These are phyloP conservation scores for Eimeria falciformis DNA, from an alignment of 169 alveolate species.

Conservation along the genomic window DNA sequence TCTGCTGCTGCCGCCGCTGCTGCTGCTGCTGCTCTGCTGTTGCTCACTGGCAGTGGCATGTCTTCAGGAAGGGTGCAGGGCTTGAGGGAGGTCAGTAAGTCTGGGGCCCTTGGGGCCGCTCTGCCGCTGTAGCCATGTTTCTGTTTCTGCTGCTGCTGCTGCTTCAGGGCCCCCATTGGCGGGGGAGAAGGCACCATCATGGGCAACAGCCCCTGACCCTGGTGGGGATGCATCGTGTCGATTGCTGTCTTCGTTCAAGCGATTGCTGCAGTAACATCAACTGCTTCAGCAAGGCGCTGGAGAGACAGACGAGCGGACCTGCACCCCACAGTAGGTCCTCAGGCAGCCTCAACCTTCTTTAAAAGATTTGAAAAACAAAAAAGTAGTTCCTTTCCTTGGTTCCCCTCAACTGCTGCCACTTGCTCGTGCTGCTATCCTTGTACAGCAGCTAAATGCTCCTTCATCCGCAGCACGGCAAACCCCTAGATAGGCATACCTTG, in stretches of 20 bases:
- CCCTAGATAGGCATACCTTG: too few relatives aligned
- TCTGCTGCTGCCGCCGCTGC: conserved; percentile 42
- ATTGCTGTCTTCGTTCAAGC: neutral
- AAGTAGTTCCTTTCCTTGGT: too few relatives aligned
- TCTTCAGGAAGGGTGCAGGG: conserved; percentile 57
- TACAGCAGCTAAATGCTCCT: too few relatives aligned
- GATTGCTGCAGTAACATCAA: too few relatives aligned
- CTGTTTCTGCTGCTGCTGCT: conserved; percentile 18
- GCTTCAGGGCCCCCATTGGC: conserved; percentile 1
- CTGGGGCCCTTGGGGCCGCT: conserved; percentile 21
- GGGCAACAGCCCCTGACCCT: conserved; percentile 1
- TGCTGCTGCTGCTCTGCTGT: conserved; percentile 68
- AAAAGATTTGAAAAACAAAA: too few relatives aligned
- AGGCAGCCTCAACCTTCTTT: too few relatives aligned
- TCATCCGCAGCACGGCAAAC: too few relatives aligned
- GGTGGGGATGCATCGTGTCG: conserved; percentile 37
- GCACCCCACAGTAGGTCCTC: too few relatives aligned
- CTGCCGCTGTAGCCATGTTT: neutral
- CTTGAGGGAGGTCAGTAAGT: conserved; percentile 44
- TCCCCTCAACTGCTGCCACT: too few relatives aligned
- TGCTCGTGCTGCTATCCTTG: too few relatives aligned
- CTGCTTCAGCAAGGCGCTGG: too few relatives aligned
- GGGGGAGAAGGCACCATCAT: conserved; percentile 1
- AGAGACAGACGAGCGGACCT: too few relatives aligned
- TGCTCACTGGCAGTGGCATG: conserved; percentile 65